phyloP scores from a whole-genome alignment of 345 rosid species.

The Dimocarpus longan region DNA sequence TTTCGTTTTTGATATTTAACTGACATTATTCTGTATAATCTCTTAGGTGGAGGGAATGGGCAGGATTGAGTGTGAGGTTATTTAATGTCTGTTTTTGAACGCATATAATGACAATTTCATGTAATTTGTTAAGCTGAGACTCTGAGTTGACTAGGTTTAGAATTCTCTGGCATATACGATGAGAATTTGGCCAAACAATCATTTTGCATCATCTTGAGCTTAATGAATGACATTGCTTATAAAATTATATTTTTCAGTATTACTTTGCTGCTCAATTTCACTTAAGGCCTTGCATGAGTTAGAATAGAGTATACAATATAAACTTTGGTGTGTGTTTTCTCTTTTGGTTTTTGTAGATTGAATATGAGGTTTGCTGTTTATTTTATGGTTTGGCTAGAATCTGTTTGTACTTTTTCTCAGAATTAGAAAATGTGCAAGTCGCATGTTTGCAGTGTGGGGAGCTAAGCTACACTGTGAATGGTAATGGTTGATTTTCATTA shows the following conservation, averaged over 20 bases:
- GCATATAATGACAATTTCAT: too few species aligned
- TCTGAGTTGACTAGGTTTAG: too few species aligned
- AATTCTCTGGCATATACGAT: not conserved
- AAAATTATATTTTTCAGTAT: not conserved
- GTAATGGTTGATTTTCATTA: not conserved
- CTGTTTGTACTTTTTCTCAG: not conserved
- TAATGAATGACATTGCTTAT: not conserved
- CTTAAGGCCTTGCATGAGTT: not conserved
- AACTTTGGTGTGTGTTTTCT: not conserved
- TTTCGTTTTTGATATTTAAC: too few species aligned
- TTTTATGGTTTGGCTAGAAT: not conserved
- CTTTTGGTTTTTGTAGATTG: not conserved
- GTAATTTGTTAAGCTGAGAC: too few species aligned
- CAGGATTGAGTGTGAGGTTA: too few species aligned
- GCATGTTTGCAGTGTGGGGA: not conserved
- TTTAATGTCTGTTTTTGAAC: too few species aligned
- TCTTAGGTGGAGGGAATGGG: not conserved
- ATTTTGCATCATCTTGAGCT: not conserved
- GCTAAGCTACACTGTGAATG: not conserved
- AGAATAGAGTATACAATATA: not conserved
- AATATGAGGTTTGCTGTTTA: not conserved
- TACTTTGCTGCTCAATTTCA: not conserved
- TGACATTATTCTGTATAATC: too few species aligned
- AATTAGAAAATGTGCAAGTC: slow-evolving; percentile 1
- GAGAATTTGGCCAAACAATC: not conserved